Conservation (phyloP, 2,329 filamentous ascomycete genomes). For the Alternaria ventricosa region DNA sequence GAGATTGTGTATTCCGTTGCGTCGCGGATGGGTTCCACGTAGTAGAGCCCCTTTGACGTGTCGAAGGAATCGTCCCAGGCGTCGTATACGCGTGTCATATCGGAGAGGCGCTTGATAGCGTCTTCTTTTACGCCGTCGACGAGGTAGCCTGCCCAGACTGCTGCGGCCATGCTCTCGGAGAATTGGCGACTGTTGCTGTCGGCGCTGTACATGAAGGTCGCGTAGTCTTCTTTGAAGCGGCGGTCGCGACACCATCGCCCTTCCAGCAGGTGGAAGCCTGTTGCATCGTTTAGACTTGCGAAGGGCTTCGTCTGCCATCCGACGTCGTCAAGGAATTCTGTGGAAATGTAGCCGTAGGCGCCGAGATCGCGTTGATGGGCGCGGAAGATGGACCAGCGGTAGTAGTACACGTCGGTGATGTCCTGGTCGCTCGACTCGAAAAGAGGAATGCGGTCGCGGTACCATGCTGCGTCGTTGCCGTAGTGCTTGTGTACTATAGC, state of each 20-base stretch:
- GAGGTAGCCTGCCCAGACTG: slow-evolving; percentile 50
- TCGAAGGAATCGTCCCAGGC: slow-evolving; percentile 52
- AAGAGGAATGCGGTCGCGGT: slow-evolving; percentile 47
- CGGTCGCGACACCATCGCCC: slow-evolving; percentile 55
- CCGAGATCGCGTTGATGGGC: slow-evolving; percentile 55
- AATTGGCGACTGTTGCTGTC: slow-evolving; percentile 53
- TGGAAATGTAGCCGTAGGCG: slow-evolving; percentile 52
- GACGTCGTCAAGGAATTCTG: slow-evolving; percentile 55
- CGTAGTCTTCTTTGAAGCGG: slow-evolving; percentile 54
- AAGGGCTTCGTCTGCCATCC: slow-evolving; percentile 53
- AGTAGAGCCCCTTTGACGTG: slow-evolving; percentile 51
- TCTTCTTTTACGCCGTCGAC: slow-evolving; percentile 50
- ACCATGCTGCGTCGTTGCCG: slow-evolving; percentile 52
- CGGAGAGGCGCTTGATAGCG: slow-evolving; percentile 41
- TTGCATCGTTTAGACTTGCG: slow-evolving; percentile 54
- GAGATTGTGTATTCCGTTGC: slow-evolving; percentile 56
- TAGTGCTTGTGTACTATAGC: slow-evolving; percentile 44
- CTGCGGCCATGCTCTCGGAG: slow-evolving; percentile 53
- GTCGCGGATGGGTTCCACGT: slow-evolving; percentile 52
- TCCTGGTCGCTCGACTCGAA: slow-evolving; percentile 50
- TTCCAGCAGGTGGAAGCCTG: slow-evolving; percentile 54
- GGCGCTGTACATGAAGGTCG: slow-evolving; percentile 50
- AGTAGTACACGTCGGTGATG: slow-evolving; percentile 55
- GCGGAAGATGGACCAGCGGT: slow-evolving; percentile 55
- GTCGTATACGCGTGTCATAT: slow-evolving; percentile 48